Base-by-base conservation (phyloP, 2,329 filamentous ascomycete genomes). In the Orbilia ellipsospora region DNA sequence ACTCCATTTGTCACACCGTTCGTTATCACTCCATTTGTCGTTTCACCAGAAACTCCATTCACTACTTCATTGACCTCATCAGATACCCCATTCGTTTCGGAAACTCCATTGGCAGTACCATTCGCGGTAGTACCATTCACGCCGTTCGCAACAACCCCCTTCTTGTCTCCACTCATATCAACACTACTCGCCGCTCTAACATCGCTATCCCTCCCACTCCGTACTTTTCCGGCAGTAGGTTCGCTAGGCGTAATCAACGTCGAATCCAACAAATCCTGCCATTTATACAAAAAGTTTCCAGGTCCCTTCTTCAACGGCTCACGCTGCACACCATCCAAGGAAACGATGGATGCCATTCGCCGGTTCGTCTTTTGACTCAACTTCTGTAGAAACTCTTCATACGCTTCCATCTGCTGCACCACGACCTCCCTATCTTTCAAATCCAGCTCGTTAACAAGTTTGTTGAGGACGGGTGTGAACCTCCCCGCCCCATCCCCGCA, bases 251-350 rank as follows among this genome's bases (percentile, higher is more conserved):
- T 91, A 75, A 94, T 89, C 54, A 85, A 81, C 0, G 91, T 92
- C n/a, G 85, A 83, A 80, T 93, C 89, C 2, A 94, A 84, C 5
- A 93, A 83, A 0, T 87, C 84, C 80, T 93, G 90, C 91, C 92
- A 94, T 59, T 88, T 86, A 0, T 87, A 85, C 23, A 93, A 86
- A 80, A 91, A 94, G 55, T 90, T 87, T 0, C 92, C 92, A 0
- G 92, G 91, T 0, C 90, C 91, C 23, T 85, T 85, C 63, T 86
- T 86, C 42, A 83, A 84, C 2, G 81, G 63, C 79, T 74, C 45
- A 76, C 59, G 55, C 60, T 26, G 66, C 12, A 48, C 68, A 55
- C 60, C 48, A 52, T 10, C 31, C 48, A 78, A 52, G 13, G 51
- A 45, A 31, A 40, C 61, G 52, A 54, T 66, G 61, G 48, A 68